Evolutionary conservation across 129 eudicot species (phyloP), one percentile per base, ranked within the genome.

Genomic region (Cynara cardunculus): DNA sequence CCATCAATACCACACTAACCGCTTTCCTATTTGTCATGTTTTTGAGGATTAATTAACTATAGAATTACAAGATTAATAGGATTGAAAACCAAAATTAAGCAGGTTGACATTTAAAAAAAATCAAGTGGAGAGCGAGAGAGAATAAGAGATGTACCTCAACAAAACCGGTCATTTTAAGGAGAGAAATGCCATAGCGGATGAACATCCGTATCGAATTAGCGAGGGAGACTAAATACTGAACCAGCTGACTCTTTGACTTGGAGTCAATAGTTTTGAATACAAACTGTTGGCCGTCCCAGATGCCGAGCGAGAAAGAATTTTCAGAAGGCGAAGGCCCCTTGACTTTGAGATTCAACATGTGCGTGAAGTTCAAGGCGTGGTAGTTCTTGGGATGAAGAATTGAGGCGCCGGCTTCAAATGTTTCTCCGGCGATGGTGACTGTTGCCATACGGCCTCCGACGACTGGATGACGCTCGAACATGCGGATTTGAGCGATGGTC

Each of bases 401-500:
- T 0, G 99, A 90, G 0, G 92, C 99, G 25, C 99, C 99, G 72
- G 99, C 97, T 72, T 94, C 99, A 83, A 94, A 92, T 0, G 94
- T 92, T 18, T 94, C 81, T 32, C 92, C 94, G 85, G 85, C 84
- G 69, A 94, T 62, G 25, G 90, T 75, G 72, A 94, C 94, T 7
- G 99, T 90, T 35, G 99, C 96, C 99, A 92, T 92, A 26, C 99
- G 97, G 73, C 99, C 99, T 14, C 99, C 99, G 76, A 90, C 91
- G 84, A 86, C 64, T 78, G 39, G 75, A 71, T 89, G 83, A 12
- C 94, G 85, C 75, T 94, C 99, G 89, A 94, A 94, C 27, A 94
- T 82, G 5, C 68, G 84, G 85, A 94, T 90, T 6, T 77, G 61
- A 76, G 64, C 31, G 82, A 81, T 25, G 27, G 66, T 16, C 13